Evolutionary conservation across 2,329 filamentous ascomycete species (phyloP).

Genomic region (Colletotrichum agaves): DNA sequence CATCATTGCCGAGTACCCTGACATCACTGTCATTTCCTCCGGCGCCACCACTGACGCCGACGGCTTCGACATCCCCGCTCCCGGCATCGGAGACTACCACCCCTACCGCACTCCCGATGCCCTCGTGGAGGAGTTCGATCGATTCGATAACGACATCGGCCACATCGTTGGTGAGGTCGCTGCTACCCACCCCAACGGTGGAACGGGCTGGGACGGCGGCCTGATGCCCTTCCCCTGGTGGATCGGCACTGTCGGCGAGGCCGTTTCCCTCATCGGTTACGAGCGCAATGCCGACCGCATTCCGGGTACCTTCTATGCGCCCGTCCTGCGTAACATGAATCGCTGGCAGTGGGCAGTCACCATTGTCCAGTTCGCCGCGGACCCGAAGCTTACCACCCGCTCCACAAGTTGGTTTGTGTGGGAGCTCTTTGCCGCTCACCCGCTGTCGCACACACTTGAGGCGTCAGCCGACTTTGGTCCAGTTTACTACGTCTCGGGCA

Average conservation of each 20-base stretch:
- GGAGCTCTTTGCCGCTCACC: slow-evolving; percentile 59
- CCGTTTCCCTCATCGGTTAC: slow-evolving; percentile 71
- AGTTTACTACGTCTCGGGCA: slow-evolving; percentile 62
- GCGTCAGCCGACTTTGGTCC: slow-evolving; percentile 55
- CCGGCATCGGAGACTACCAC: slow-evolving; percentile 61
- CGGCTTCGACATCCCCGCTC: slow-evolving; percentile 53
- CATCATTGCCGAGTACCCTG: slow-evolving; percentile 65
- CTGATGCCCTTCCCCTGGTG: slow-evolving; percentile 63
- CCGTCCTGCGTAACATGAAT: slow-evolving; percentile 61
- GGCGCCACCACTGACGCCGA: slow-evolving; percentile 59
- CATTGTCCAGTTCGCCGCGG: slow-evolving; percentile 60
- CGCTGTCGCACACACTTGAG: slow-evolving; percentile 58
- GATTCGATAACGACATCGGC: slow-evolving; percentile 61
- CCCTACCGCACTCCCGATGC: slow-evolving; percentile 62
- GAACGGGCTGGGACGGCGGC: slow-evolving; percentile 56
- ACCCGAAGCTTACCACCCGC: slow-evolving; percentile 58
- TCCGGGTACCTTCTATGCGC: slow-evolving; percentile 63
- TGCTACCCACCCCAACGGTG: slow-evolving; percentile 62
- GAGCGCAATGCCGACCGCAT: slow-evolving; percentile 73
- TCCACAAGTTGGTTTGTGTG: slow-evolving; percentile 63
- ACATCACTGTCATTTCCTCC: slow-evolving; percentile 66
- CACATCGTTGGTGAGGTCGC: slow-evolving; percentile 63
- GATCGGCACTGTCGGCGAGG: slow-evolving; percentile 72
- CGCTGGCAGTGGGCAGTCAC: slow-evolving; percentile 63
- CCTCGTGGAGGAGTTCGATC: slow-evolving; percentile 60